These are phyloP conservation scores for Chrysanthemum seticuspe DNA, from an alignment of 129 eudicot species.

Conservation along the genomic window DNA sequence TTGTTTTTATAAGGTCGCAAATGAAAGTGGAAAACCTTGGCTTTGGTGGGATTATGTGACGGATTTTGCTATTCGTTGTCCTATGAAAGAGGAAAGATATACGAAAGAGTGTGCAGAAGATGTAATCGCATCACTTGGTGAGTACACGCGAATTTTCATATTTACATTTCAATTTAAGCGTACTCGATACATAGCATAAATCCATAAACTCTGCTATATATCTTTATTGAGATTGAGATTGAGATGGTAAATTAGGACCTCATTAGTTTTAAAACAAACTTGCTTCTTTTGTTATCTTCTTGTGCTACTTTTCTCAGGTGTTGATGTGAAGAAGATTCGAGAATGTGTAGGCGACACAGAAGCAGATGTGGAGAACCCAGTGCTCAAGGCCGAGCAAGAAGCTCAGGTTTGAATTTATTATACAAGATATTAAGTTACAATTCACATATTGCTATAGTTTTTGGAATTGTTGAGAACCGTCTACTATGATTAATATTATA, in stretches of 20 bases:
- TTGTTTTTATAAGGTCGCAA: slow-evolving; percentile 74
- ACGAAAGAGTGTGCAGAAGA: slow-evolving; percentile 79
- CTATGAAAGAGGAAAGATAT: slow-evolving; percentile 75
- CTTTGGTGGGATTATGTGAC: slow-evolving; percentile 97
- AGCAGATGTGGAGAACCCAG: slow-evolving; percentile 68
- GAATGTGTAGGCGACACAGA: slow-evolving; percentile 75
- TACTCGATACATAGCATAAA: too few species aligned
- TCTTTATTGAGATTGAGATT: too few species aligned
- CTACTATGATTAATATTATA: slow-evolving; percentile 5
- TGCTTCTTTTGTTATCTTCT: background rate
- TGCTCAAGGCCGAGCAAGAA: slow-evolving; percentile 75
- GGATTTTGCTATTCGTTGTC: slow-evolving; percentile 89
- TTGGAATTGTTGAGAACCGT: background rate
- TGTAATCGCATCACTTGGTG: slow-evolving; percentile 83
- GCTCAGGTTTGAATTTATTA: slow-evolving; percentile 52
- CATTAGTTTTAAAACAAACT: too few species aligned
- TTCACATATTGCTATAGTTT: background rate
- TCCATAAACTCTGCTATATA: too few species aligned
- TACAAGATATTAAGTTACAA: background rate
- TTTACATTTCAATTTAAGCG: background rate
- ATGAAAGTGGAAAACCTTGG: slow-evolving; percentile 91
- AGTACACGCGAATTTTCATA: slow-evolving; percentile 17
- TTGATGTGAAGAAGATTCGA: slow-evolving; percentile 65
- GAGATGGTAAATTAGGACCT: too few species aligned
- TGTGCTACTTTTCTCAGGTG: slow-evolving; percentile 38